phyloP scores from a whole-genome alignment of 2,329 filamentous ascomycete genomes.

The Ophiostoma fasciatum region DNA sequence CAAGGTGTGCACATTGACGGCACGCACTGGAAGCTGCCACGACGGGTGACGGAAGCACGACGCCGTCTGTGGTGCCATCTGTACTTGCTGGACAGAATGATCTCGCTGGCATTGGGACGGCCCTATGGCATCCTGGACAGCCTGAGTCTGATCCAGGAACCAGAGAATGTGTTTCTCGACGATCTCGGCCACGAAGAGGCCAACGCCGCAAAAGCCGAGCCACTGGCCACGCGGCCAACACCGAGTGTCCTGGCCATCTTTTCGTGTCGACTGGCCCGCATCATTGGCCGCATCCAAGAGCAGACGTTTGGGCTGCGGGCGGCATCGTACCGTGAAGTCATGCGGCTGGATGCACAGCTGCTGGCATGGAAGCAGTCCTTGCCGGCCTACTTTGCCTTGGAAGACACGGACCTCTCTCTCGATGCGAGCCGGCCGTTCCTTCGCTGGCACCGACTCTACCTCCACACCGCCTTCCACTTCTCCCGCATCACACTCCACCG shows the following conservation, averaged over 20 bases:
- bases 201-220: slow-evolving; percentile 7
- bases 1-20: slow-evolving; percentile 29
- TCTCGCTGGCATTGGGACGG: slow-evolving; percentile 24
- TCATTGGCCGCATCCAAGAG: slow-evolving; percentile 25
- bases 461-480: slow-evolving; percentile 26
- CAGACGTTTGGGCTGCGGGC: slow-evolving; percentile 22
- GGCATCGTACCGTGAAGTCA: slow-evolving; percentile 21
- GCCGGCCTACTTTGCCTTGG: slow-evolving; percentile 21
- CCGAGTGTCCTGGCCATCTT: slow-evolving; percentile 19
- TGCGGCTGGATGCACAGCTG: slow-evolving; percentile 20
- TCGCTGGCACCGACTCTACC: slow-evolving; percentile 22
- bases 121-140: slow-evolving; percentile 24
- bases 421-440: slow-evolving; percentile 18
- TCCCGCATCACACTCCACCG: slow-evolving; percentile 25
- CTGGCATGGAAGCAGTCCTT: slow-evolving; percentile 18
- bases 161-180: slow-evolving; percentile 24
- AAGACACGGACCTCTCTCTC: slow-evolving; percentile 18
- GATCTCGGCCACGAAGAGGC: slow-evolving; percentile 19
- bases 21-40: slow-evolving; percentile 22
- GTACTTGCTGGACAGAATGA: slow-evolving; percentile 24
- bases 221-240: slow-evolving; percentile 19
- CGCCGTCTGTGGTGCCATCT: slow-evolving; percentile 25
- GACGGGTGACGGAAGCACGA: slow-evolving; percentile 22
- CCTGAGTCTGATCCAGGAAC: slow-evolving; percentile 22
- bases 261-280: slow-evolving; percentile 19